Conservation (phyloP, 2,329 filamentous ascomycete genomes). For the Cercospora zeae-maydis region DNA sequence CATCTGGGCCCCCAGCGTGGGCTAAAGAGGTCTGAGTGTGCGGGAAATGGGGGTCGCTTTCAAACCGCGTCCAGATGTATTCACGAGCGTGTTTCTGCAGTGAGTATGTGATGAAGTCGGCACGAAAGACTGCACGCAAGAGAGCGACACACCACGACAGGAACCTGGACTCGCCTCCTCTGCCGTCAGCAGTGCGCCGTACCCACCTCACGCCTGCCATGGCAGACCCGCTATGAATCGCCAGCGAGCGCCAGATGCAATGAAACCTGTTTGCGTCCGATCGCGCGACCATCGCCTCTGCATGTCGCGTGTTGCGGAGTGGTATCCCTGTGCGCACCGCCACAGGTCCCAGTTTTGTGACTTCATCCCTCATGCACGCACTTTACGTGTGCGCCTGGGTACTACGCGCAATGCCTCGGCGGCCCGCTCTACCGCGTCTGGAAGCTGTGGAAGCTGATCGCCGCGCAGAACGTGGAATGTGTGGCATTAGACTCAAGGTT, state of each 20-base stretch:
- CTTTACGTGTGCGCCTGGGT: constrained; percentile 1
- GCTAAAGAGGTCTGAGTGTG: not conserved
- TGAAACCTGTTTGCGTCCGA: constrained; percentile 25
- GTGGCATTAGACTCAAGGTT: constrained; percentile 23
- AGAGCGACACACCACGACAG: constrained; percentile 5
- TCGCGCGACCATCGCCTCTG: constrained; percentile 11
- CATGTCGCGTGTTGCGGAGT: not conserved
- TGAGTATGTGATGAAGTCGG: not conserved
- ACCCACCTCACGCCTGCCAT: constrained; percentile 4
- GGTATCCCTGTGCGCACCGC: constrained; percentile 9
- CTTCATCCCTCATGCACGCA: constrained; percentile 14
- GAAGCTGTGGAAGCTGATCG: not conserved
- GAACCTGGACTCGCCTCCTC: constrained; percentile 5
- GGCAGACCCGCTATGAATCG: constrained; percentile 5
- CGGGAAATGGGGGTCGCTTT: not conserved
- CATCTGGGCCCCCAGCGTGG: constrained; percentile 12
- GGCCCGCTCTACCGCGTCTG: not conserved
- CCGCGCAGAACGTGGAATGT: constrained; percentile 4
- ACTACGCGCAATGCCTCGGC: constrained; percentile 1
- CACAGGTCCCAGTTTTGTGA: constrained; percentile 15
- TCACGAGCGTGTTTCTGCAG: not conserved
- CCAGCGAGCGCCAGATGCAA: constrained; percentile 10
- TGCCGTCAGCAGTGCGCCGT: constrained; percentile 5
- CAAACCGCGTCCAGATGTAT: not conserved
- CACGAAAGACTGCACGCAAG: not conserved